Percentiles rank a stretch among this genome's conserved stretches.
Conservation (phyloP, 176 grass and related monocot genomes). For the Ananas comosus region DNA sequence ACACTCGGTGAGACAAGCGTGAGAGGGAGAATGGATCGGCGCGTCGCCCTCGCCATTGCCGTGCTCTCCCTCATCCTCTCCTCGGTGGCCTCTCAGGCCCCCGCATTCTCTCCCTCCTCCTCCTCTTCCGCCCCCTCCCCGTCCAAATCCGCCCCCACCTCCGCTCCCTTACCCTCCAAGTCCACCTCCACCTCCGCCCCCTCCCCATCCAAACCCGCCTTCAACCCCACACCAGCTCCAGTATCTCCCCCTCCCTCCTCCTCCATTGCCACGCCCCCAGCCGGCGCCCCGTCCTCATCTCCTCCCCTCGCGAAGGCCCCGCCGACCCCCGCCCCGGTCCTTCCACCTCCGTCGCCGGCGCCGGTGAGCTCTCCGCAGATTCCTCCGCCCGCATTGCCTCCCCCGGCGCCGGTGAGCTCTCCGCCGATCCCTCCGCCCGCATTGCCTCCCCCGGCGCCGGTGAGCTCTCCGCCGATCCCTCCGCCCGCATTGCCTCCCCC, state of each 20-base stretch:
- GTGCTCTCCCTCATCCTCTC: background rate
- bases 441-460: background rate
- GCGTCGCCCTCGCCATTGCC: background rate
- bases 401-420: background rate
- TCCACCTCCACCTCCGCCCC: background rate
- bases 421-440: background rate
- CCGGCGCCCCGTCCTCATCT: background rate
- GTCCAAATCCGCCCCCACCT: background rate
- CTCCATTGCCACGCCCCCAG: background rate
- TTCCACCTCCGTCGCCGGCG: background rate
- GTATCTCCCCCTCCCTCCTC: background rate
- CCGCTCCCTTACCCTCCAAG: background rate
- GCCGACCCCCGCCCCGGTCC: background rate
- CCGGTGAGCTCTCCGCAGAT: background rate
- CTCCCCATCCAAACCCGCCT: background rate
- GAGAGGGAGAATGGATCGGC: background rate
- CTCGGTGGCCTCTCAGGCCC: background rate
- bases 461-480: background rate
- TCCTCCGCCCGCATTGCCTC: background rate
- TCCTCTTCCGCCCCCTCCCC: background rate
- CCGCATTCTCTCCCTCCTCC: background rate
- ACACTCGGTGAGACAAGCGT: no score
- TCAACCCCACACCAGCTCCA: background rate
- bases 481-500: background rate
- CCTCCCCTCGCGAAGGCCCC: background rate